These are phyloP conservation scores for Penicillium fimorum DNA, from an alignment of 495 filamentous ascomycete species.

Conservation along the genomic window DNA sequence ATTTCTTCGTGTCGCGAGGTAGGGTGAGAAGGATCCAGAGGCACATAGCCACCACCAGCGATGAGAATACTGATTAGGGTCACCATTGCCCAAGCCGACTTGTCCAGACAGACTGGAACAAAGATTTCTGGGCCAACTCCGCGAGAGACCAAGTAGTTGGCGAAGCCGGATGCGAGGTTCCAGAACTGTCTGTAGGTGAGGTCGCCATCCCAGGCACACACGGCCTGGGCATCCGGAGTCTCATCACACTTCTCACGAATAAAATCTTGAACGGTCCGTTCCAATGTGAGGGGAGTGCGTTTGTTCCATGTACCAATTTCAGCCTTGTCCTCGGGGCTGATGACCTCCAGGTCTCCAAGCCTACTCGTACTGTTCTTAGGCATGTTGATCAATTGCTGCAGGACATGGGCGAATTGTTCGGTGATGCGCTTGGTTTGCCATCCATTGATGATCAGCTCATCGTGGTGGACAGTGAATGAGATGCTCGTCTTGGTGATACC, in stretches of 20 bases:
- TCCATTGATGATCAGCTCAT: conserved; percentile 37
- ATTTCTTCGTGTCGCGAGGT: conserved; percentile 44
- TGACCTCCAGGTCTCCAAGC: conserved; percentile 34
- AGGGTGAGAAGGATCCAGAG: conserved; percentile 58
- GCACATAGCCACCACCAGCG: conserved; percentile 58
- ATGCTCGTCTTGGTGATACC: conserved; percentile 32
- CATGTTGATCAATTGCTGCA: conserved; percentile 33
- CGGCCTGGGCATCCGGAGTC: conserved; percentile 37
- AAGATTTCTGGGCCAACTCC: conserved; percentile 49
- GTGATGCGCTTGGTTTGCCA: conserved; percentile 37
- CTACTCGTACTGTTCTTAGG: conserved; percentile 27
- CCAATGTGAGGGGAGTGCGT: conserved; percentile 26
- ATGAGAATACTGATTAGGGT: conserved; percentile 52
- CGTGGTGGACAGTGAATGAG: conserved; percentile 35
- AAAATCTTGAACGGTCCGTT: conserved; percentile 50
- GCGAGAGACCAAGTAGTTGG: conserved; percentile 38
- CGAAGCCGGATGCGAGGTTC: conserved; percentile 36
- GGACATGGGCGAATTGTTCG: conserved; percentile 36
- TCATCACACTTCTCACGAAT: conserved; percentile 25
- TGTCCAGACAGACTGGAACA: conserved; percentile 58
- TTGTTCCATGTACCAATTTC: conserved; percentile 37
- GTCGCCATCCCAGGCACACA: conserved; percentile 48
- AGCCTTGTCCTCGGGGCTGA: conserved; percentile 34
- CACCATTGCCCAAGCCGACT: conserved; percentile 55
- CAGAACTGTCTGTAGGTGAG: conserved; percentile 41